A percentile compares a stretch with the other conserved stretches of the same genome.
phyloP scores from a whole-genome alignment of 2,329 filamentous ascomycete species.

The Penicillium expansum region DNA sequence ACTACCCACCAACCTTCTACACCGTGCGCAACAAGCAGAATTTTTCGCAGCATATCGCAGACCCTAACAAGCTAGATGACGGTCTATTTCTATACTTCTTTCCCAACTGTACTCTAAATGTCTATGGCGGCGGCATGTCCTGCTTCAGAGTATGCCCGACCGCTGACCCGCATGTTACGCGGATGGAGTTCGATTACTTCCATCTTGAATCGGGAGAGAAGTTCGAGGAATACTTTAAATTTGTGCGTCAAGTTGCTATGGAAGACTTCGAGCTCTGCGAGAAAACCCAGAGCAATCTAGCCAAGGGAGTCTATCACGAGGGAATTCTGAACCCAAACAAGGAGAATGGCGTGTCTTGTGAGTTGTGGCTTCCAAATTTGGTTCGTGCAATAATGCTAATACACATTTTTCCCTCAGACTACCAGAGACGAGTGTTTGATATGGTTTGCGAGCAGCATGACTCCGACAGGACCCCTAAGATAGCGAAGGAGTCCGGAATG shows the following conservation, averaged over 20 bases:
- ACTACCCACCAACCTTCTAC: conserved; percentile 57
- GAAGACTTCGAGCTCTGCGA: conserved; percentile 60
- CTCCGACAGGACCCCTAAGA: conserved; percentile 28
- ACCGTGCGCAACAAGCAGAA: conserved; percentile 54
- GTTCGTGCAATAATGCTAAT: conserved; percentile 16
- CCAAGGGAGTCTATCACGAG: conserved; percentile 54
- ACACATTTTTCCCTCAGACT: conserved; percentile 32
- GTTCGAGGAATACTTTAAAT: conserved; percentile 57
- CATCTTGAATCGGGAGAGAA: conserved; percentile 51
- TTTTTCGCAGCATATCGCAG: conserved; percentile 56
- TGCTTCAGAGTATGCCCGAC: conserved; percentile 56
- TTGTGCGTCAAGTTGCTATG: conserved; percentile 55
- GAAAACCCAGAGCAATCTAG: conserved; percentile 54
- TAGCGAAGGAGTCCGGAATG: not conserved
- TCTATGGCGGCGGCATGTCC: conserved; percentile 59
- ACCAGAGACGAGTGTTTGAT: conserved; percentile 48
- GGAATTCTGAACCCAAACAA: conserved; percentile 57
- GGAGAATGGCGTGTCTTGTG: conserved; percentile 55
- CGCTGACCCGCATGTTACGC: conserved; percentile 48
- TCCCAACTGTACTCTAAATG: conserved; percentile 55
- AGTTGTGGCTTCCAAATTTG: conserved; percentile 22
- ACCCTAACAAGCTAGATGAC: conserved; percentile 53
- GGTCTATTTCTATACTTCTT: conserved; percentile 60
- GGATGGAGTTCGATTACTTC: conserved; percentile 62
- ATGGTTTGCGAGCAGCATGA: conserved; percentile 46